Conservation (phyloP, 352 stramenopile species). For the Pythium periplocum region DNA sequence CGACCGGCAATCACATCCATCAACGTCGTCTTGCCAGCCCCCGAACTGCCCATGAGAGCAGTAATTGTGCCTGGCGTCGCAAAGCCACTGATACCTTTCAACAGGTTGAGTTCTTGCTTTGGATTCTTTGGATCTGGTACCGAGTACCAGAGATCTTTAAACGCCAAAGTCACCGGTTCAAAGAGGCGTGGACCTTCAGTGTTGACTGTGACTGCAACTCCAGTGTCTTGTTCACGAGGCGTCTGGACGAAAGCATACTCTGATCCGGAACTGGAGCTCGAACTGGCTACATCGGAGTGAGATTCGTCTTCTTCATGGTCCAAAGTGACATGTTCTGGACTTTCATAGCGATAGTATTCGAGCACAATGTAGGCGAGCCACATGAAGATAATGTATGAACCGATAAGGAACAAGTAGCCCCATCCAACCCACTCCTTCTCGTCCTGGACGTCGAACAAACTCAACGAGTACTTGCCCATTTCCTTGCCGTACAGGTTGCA, state of each 20-base stretch:
- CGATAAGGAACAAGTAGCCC: constrained; percentile 21
- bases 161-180: too few species aligned
- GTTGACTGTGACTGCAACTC: too few species aligned
- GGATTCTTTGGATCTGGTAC: too few species aligned
- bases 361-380: constrained; percentile 18
- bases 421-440: constrained; percentile 19
- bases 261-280: too few species aligned
- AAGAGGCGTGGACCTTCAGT: too few species aligned
- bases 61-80: constrained; percentile 11
- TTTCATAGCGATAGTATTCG: constrained; percentile 24
- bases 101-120: too few species aligned
- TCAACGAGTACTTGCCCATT: constrained; percentile 23
- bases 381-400: constrained; percentile 20
- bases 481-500: constrained; percentile 6
- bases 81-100: background rate
- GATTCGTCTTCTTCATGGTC: background rate
- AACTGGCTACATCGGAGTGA: too few species aligned
- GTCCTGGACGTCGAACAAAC: constrained; percentile 20
- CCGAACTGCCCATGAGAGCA: constrained; percentile 8
- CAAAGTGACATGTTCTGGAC: constrained; percentile 10
- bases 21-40: background rate
- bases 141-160: constrained; percentile 5
- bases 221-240: too few species aligned
- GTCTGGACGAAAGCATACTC: too few species aligned
- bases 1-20: too few species aligned